phyloP scores from a whole-genome alignment of 176 grass and related monocot species.

The Otatea glauca region DNA sequence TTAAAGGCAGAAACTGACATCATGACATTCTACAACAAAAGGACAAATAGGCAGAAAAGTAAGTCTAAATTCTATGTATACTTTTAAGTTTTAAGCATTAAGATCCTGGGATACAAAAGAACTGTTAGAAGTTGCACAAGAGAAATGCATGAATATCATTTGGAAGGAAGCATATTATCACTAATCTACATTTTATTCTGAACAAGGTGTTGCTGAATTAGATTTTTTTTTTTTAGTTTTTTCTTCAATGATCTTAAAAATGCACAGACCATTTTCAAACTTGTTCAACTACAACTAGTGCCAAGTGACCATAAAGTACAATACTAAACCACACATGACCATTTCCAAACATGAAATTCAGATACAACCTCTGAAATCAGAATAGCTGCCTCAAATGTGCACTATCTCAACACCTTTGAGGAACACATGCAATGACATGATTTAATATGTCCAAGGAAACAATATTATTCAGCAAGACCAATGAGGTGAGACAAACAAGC shows the following conservation, averaged over 20 bases:
- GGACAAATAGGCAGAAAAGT: neutral
- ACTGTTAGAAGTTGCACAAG: neutral
- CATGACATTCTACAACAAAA: constrained; percentile 14
- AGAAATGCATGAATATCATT: constrained; percentile 19
- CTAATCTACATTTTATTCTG: constrained; percentile 5
- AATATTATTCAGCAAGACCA: neutral
- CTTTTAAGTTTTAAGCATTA: constrained; percentile 12
- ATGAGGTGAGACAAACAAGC: neutral
- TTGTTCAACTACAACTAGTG: neutral
- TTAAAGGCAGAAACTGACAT: constrained; percentile 31
- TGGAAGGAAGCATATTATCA: neutral
- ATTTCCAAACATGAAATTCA: constrained; percentile 13
- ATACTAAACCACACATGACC: neutral
- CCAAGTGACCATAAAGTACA: neutral
- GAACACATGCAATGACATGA: constrained; percentile 11
- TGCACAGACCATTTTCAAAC: constrained; percentile 7
- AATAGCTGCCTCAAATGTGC: neutral
- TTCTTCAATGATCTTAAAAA: neutral
- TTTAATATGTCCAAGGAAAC: neutral
- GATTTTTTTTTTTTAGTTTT: neutral
- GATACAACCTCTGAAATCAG: neutral
- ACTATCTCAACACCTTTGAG: neutral
- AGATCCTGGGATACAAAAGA: neutral
- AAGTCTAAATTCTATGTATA: neutral
- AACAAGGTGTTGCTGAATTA: neutral